Base-by-base conservation (phyloP, 2,329 filamentous ascomycete species). In the Colletotrichum godetiae region DNA sequence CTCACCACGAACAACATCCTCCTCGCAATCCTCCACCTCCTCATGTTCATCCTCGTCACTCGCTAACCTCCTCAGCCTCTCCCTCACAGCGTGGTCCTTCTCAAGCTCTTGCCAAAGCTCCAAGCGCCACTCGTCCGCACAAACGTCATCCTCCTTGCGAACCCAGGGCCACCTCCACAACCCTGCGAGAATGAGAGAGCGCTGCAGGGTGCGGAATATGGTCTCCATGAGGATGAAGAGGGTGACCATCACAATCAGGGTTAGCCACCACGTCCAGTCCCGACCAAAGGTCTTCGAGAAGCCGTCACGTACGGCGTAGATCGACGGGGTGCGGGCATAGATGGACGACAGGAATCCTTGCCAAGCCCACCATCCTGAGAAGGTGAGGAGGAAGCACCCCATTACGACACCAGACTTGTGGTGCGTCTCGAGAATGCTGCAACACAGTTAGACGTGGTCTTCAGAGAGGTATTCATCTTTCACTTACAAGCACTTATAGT, bases 261-360 rank as follows among this genome's bases (percentile, higher is more conserved):
- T 90, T 2, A 89, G 84, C 94, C 94, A 97, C 93, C 95, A 97
- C 0, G 89, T 84, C 0, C 89, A 82, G 74, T 94, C 92, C 27
- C 84, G 85, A 15, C 95, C 95, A 69, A 93, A 95, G 0, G 88
- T 86, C 22, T 86, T 80, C 8, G 91, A 85, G 77, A 97, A 93
- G 33, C 92, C 91, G 76, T 87, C 83, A 12, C 89, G 89, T 31
- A 96, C 93, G 74, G 91, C 89, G 82, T 97, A 97, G 0, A 85
- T 83, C 19, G 80, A 79, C 1, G 78, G 77, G 77, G 86, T 81
- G 5, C 56, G 68, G n/a, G 72, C 42, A 82, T 95, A 97, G 35
- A 89, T 85, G 10, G 82, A 82, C 1, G 91, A 88, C 12, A 97
- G 89, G 78, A 97, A 92, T 63, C 90, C 86, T 78, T 94, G 92